These are phyloP conservation scores for Gymnopus androsaceus DNA, from an alignment of 1,284 basidiomycete genomes.

Conservation along the genomic window DNA sequence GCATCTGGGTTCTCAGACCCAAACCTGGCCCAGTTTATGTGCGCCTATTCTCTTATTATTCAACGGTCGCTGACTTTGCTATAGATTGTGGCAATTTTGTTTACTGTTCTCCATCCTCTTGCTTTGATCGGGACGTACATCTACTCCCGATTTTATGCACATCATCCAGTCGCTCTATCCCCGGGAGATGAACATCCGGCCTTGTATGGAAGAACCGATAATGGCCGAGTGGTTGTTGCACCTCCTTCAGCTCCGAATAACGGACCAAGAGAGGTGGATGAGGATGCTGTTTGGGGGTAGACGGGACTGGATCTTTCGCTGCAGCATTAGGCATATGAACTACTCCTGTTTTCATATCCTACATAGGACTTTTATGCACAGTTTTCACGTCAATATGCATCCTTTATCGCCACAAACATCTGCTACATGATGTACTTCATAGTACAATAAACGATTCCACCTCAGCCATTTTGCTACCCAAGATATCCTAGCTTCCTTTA, in stretches of 20 bases:
- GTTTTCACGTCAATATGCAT: too few species aligned
- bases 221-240: not conserved
- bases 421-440: too few species aligned
- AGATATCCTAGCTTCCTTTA: too few species aligned
- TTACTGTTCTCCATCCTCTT: slow-evolving; percentile 62
- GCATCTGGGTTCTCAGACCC: slow-evolving; percentile 59
- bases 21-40: slow-evolving; percentile 67
- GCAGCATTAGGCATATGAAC: too few species aligned
- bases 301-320: not conserved
- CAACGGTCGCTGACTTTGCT: not conserved
- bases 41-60: slow-evolving; percentile 23
- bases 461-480: too few species aligned
- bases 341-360: too few species aligned
- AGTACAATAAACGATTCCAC: too few species aligned
- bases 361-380: too few species aligned
- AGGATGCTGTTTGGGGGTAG: slow-evolving; percentile 27
- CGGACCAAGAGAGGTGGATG: slow-evolving; percentile 38
- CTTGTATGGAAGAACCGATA: slow-evolving; percentile 17
- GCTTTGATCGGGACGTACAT: slow-evolving; percentile 44
- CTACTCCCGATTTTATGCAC: slow-evolving; percentile 35
- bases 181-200: slow-evolving; percentile 36
- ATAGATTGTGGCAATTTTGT: slow-evolving; percentile 58
- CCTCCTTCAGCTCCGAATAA: not conserved
- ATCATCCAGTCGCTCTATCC: slow-evolving; percentile 43
- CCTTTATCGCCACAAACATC: too few species aligned